A percentile compares a stretch with the other conserved stretches of the same genome.
phyloP scores from a whole-genome alignment of 2,329 filamentous ascomycete species.

The Zymoseptoria ardabiliae region DNA sequence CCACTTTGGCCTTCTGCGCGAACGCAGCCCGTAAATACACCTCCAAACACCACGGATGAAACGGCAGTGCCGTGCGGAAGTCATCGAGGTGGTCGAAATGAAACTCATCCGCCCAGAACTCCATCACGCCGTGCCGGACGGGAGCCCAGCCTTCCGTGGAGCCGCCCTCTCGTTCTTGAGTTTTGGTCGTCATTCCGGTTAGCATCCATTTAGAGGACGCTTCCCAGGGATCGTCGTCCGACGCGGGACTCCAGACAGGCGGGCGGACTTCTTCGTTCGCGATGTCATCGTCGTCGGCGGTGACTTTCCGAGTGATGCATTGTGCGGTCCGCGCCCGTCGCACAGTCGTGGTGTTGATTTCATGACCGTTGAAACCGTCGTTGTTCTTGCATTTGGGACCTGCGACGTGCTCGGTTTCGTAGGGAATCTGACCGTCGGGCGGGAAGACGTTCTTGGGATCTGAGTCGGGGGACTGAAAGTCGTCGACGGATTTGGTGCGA shows the following conservation, averaged over 20 bases:
- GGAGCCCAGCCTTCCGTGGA: slow-evolving; percentile 1
- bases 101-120: neutral
- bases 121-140: slow-evolving; percentile 3
- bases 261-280: neutral
- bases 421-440: too few species aligned
- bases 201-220: slow-evolving; percentile 1
- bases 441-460: neutral
- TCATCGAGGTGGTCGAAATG: neutral
- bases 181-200: slow-evolving; percentile 3
- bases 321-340: slow-evolving; percentile 4
- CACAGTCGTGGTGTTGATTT: slow-evolving; percentile 12
- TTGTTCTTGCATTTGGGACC: slow-evolving; percentile 3
- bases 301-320: slow-evolving; percentile 6
- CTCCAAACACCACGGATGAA: slow-evolving; percentile 14
- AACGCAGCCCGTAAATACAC: slow-evolving; percentile 6
- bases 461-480: neutral
- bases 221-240: neutral
- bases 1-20: neutral
- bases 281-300: slow-evolving; percentile 7
- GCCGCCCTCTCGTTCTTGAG: neutral
- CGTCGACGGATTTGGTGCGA: neutral
- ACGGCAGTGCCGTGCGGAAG: slow-evolving; percentile 5
- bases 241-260: neutral
- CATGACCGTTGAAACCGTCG: slow-evolving; percentile 9
- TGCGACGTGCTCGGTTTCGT: slow-evolving; percentile 10